phyloP scores from a whole-genome alignment of 192 early-diverging fungal genomes.

The Neocallimastix lanati region DNA sequence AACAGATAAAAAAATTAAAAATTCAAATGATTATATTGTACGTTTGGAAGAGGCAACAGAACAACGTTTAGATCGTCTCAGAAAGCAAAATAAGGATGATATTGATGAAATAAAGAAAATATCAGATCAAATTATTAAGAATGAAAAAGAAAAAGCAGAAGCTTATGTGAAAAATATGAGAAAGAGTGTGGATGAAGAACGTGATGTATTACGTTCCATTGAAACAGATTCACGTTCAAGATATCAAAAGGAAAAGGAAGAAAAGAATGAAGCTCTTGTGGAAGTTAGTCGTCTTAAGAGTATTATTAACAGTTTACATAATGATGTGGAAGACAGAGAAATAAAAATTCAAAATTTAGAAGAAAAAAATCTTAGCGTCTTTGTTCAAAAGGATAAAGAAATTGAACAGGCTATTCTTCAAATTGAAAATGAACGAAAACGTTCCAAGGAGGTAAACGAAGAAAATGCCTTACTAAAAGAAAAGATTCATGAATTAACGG shows the following conservation, averaged over 20 bases:
- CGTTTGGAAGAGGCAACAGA: background rate
- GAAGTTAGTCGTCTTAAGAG: background rate
- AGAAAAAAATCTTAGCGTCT: background rate
- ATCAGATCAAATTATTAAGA: background rate
- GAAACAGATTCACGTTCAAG: background rate
- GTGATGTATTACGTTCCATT: background rate
- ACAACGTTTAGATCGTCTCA: background rate
- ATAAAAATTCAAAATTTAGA: background rate
- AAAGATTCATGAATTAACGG: background rate
- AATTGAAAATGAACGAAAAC: background rate
- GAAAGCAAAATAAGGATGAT: background rate
- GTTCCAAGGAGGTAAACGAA: background rate
- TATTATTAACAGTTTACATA: background rate
- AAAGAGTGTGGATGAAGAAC: background rate
- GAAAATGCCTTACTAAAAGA: background rate
- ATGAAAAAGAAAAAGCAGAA: background rate
- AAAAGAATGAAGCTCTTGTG: background rate
- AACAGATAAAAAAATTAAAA: background rate
- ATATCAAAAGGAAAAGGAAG: background rate
- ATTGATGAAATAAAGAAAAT: background rate
- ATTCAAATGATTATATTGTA: background rate
- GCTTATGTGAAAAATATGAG: background rate
- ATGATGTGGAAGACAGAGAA: background rate
- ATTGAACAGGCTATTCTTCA: background rate
- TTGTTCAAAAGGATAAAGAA: background rate